A percentile compares a stretch with the other conserved stretches of the same genome.
Evolutionary conservation across 306 rosid species (phyloP).

Genomic region (Dalbergia cochinchinensis): DNA sequence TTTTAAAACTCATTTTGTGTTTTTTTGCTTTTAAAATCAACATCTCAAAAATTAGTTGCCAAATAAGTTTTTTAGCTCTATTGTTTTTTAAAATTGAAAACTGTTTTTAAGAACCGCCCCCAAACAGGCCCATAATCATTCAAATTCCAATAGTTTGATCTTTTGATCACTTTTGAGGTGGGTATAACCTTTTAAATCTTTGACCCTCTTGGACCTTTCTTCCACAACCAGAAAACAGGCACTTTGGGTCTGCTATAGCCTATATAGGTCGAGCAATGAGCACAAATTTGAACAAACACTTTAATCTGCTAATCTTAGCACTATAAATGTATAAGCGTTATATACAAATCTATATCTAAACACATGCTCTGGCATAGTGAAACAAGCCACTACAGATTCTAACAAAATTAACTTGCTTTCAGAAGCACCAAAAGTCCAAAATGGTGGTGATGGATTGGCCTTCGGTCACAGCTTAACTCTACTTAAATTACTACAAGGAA

Average conservation of each 20-base stretch:
- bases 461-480: slow-evolving; percentile 14
- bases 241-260: not conserved
- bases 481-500: slow-evolving; percentile 1
- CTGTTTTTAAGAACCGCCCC: too few species aligned
- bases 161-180: too few species aligned
- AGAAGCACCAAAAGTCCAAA: slow-evolving; percentile 1
- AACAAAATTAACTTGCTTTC: not conserved
- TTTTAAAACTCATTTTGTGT: too few species aligned
- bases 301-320: not conserved
- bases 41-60: too few species aligned
- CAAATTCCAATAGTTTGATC: too few species aligned
- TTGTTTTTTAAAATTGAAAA: too few species aligned
- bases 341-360: not conserved
- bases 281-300: not conserved
- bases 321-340: not conserved
- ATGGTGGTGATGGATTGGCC: not conserved
- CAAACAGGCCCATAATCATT: too few species aligned
- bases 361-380: slow-evolving; percentile 1
- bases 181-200: too few species aligned
- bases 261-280: not conserved
- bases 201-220: too few species aligned
- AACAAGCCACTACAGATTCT: not conserved
- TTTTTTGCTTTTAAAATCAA: too few species aligned
- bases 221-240: too few species aligned
- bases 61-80: too few species aligned